Base-by-base conservation (phyloP, 2,329 filamentous ascomycete genomes). In the Fusarium pseudoanthophilum region DNA sequence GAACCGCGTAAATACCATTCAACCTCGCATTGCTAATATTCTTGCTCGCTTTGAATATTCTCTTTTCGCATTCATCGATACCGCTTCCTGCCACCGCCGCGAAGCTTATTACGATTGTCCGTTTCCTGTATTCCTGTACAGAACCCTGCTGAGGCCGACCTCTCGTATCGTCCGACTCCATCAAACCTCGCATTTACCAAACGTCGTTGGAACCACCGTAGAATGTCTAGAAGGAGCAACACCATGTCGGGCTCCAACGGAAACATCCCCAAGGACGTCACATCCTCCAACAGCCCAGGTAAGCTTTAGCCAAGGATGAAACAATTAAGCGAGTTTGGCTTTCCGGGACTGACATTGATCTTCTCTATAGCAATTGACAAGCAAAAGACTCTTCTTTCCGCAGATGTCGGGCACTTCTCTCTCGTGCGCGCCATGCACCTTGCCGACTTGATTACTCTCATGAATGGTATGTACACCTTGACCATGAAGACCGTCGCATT, bases 391-490 rank as follows among this genome's bases (percentile, higher is more conserved):
- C 88, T 95, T 49, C 87, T 95, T 48, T 90, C 90, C 62, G 86
- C 89, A 72, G 88, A 94, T 72, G 88, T 88, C 13, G 92, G 92
- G 43, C 93, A 95, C 85, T 95, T 95, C 83, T 91, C 89, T 46
- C 86, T 92, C 71, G 84, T 92, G 51, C 86, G 87, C 67, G 90
- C 90, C 62, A 88, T 96, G 81, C 91, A 97, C 82, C 87, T 97
- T 79, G 91, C 95, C 73, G 90, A 97, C 83, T 86, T 95, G 78
- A 94, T 97, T 84, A 95, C 94, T 36, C 90, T 95, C 83, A 83
- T 95, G 82, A 93, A 97, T 82, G 89, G 94, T 92, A 84, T 63
- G 80, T 64, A 69, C 49, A 46, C 58, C 45, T 40, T 34, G 26
- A 30, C 20, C 24, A 26, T 30, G n/a, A 24, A 37, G 34, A 30